phyloP scores from a whole-genome alignment of 495 filamentous ascomycete species.

The Penicillium lividum region DNA sequence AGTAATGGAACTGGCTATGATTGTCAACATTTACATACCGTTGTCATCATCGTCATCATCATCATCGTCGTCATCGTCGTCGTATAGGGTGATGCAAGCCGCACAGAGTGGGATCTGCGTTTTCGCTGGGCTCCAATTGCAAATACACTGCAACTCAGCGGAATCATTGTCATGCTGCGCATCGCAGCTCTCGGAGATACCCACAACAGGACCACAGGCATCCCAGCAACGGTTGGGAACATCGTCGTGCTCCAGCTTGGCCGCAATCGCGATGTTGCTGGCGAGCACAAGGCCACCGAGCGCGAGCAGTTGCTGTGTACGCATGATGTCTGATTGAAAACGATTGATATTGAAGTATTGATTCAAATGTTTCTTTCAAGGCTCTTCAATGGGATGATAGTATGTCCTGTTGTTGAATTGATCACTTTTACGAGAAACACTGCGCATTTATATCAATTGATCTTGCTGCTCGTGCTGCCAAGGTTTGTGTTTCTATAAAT shows the following conservation, averaged over 20 bases:
- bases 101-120: constrained; percentile 36
- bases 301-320: constrained; percentile 27
- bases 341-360: neutral
- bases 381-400: neutral
- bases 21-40: constrained; percentile 11
- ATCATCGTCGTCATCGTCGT: constrained; percentile 18
- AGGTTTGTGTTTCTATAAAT: constrained; percentile 21
- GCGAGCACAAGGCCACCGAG: constrained; percentile 31
- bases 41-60: constrained; percentile 20
- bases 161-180: constrained; percentile 28
- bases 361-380: neutral
- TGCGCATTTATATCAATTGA: constrained; percentile 15
- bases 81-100: constrained; percentile 39
- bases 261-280: constrained; percentile 27
- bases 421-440: neutral
- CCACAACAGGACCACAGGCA: constrained; percentile 31
- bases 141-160: constrained; percentile 37
- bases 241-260: constrained; percentile 35
- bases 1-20: constrained; percentile 1
- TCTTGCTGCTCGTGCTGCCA: neutral
- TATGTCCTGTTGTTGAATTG: neutral
- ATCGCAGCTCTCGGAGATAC: constrained; percentile 31
- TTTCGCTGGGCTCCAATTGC: constrained; percentile 29
- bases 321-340: constrained; percentile 25
- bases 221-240: constrained; percentile 35